Percentiles rank a stretch among this genome's conserved stretches.
Conservation (phyloP, 2,329 filamentous ascomycete species). For the Paecilomyces sp. region DNA sequence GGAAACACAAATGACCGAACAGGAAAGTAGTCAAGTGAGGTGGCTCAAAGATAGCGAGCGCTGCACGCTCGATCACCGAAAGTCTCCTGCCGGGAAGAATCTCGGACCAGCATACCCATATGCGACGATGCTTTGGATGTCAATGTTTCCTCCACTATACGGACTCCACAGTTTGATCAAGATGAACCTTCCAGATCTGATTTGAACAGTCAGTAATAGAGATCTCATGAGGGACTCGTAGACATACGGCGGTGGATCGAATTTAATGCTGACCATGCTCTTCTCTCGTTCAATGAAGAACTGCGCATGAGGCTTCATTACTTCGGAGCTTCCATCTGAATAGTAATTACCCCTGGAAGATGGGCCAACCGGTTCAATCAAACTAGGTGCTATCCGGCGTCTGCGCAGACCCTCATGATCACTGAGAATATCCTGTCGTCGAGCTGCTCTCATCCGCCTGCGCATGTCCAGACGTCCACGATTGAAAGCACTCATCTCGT, state of each 20-base stretch:
- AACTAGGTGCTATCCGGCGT: constrained; percentile 17
- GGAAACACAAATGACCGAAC: background rate
- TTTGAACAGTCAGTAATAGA: background rate
- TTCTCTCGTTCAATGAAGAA: constrained; percentile 80
- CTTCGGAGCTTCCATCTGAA: constrained; percentile 24
- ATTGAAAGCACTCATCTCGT: constrained; percentile 13
- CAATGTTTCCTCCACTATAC: constrained; percentile 68
- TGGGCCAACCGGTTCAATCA: constrained; percentile 18
- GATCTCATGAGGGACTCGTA: background rate
- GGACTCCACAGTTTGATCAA: constrained; percentile 87
- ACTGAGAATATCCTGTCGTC: constrained; percentile 7
- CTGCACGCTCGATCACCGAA: constrained; percentile 37
- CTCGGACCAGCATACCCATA: constrained; percentile 80
- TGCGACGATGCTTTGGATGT: constrained; percentile 78
- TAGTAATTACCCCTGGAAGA: background rate
- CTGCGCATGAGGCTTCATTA: constrained; percentile 66
- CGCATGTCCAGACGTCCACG: constrained; percentile 20
- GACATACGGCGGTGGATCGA: constrained; percentile 45
- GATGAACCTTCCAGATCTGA: constrained; percentile 68
- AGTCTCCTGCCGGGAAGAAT: constrained; percentile 66
- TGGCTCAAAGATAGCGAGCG: background rate
- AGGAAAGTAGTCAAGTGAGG: background rate
- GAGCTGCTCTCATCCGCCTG: constrained; percentile 16
- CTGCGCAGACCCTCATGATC: constrained; percentile 10
- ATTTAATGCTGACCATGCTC: constrained; percentile 78